Evolutionary conservation across 2,329 filamentous ascomycete genomes (phyloP).

Genomic region (Arthrobotrys conoides): DNA sequence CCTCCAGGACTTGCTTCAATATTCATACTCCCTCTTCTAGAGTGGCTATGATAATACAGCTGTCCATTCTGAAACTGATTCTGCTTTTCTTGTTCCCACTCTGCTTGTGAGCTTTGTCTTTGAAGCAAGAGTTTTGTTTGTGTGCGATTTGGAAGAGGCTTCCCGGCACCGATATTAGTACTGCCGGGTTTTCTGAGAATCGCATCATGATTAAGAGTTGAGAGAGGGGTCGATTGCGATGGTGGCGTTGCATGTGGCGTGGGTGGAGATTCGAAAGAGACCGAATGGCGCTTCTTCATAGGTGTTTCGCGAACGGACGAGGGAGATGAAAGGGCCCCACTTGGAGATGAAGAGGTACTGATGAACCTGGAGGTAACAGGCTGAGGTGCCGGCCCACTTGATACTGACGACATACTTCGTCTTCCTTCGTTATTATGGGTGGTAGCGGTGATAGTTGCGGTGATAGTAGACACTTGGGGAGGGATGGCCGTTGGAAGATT

Average conservation of each 20-base stretch:
- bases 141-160: slow-evolving; percentile 53
- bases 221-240: slow-evolving; percentile 39
- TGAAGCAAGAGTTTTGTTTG: slow-evolving; percentile 57
- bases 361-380: slow-evolving; percentile 58
- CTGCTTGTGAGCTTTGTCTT: slow-evolving; percentile 55
- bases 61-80: slow-evolving; percentile 55
- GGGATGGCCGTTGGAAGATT: slow-evolving; percentile 54
- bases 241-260: slow-evolving; percentile 57
- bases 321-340: slow-evolving; percentile 50
- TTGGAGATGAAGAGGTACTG: slow-evolving; percentile 48
- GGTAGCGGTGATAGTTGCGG: slow-evolving; percentile 53
- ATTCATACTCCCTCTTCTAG: slow-evolving; percentile 59
- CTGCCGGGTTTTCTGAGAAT: slow-evolving; percentile 57
- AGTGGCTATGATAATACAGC: slow-evolving; percentile 55
- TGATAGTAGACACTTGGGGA: slow-evolving; percentile 53
- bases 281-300: slow-evolving; percentile 37
- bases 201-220: slow-evolving; percentile 55
- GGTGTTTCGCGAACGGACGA: slow-evolving; percentile 57
- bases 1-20: slow-evolving; percentile 23
- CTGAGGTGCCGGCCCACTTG: slow-evolving; percentile 48
- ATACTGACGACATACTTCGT: slow-evolving; percentile 55
- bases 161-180: slow-evolving; percentile 57
- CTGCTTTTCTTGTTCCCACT: slow-evolving; percentile 55
- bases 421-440: slow-evolving; percentile 52
- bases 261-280: slow-evolving; percentile 58